These are phyloP conservation scores for Lepiota brunneoincarnata DNA, from an alignment of 768 basidiomycete genomes.

Conservation along the genomic window DNA sequence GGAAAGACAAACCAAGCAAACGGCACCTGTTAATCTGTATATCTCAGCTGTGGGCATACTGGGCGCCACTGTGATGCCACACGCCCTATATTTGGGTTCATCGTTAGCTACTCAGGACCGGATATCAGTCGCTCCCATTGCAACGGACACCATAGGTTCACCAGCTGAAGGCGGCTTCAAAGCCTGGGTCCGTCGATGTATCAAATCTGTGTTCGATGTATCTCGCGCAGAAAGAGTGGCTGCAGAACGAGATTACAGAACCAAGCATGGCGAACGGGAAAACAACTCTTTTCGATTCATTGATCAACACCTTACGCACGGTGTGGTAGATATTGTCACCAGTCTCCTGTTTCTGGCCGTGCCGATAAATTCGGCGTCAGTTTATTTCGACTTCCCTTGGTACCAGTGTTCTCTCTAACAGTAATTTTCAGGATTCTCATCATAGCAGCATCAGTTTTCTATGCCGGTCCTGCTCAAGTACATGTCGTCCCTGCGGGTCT, in stretches of 20 bases:
- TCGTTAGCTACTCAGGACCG: constrained; percentile 34
- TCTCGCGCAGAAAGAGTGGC: constrained; percentile 28
- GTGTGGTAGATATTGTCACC: constrained; percentile 52
- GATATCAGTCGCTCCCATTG: constrained; percentile 22
- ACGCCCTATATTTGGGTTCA: constrained; percentile 44
- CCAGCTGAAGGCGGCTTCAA: constrained; percentile 8
- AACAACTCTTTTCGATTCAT: constrained; percentile 48
- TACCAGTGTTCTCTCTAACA: neutral
- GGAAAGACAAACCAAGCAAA: neutral
- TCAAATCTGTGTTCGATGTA: constrained; percentile 26
- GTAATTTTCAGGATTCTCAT: constrained; percentile 55
- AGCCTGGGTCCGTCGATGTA: constrained; percentile 13
- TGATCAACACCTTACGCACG: constrained; percentile 51
- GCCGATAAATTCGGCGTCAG: constrained; percentile 70
- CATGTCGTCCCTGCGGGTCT: constrained; percentile 51
- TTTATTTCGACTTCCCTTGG: neutral
- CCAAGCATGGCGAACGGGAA: constrained; percentile 43
- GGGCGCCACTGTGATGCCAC: constrained; percentile 81
- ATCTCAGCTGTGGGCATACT: constrained; percentile 53
- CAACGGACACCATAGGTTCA: neutral
- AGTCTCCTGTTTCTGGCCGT: constrained; percentile 70
- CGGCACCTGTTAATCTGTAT: constrained; percentile 7
- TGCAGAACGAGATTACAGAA: constrained; percentile 28
- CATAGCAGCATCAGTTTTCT: constrained; percentile 72
- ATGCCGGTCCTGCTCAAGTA: constrained; percentile 29